These are phyloP conservation scores for Aspergillus thermomutatus DNA, from an alignment of 2,329 filamentous ascomycete species.

Conservation along the genomic window DNA sequence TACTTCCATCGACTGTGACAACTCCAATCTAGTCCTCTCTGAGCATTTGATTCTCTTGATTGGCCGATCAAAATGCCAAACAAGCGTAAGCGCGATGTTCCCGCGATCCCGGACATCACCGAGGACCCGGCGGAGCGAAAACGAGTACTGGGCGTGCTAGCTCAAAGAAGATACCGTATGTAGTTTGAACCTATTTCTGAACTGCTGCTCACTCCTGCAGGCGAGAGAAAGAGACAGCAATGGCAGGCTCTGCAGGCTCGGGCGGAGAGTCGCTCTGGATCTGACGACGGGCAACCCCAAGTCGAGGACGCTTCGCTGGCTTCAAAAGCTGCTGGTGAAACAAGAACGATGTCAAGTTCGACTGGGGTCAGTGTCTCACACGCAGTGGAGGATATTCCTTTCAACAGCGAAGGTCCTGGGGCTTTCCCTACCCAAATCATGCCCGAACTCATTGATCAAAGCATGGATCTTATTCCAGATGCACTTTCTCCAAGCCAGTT, in stretches of 20 bases:
- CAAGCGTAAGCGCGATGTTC: conserved; percentile 3
- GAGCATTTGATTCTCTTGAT: background rate
- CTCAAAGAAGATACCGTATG: conserved; percentile 51
- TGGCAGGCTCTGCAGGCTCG: conserved; percentile 14
- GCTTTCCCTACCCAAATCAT: background rate
- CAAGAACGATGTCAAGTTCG: background rate
- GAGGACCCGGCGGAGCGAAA: conserved; percentile 54
- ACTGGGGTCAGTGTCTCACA: background rate
- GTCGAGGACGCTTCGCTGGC: background rate
- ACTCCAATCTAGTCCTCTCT: background rate
- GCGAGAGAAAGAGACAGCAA: conserved; percentile 15
- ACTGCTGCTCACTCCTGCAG: conserved; percentile 3
- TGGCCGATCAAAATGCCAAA: background rate
- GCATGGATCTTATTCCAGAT: background rate
- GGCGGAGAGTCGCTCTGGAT: background rate
- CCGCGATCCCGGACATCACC: conserved; percentile 9
- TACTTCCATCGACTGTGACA: background rate
- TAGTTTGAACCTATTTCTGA: background rate
- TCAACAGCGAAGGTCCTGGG: background rate
- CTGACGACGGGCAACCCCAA: background rate
- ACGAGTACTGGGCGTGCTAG: conserved; percentile 52
- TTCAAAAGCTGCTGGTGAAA: background rate
- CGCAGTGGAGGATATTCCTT: background rate
- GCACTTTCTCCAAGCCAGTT: background rate
- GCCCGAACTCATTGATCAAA: background rate